Evolutionary conservation across 2,329 filamentous ascomycete species (phyloP).

Genomic region (Neofusicoccum sp.): DNA sequence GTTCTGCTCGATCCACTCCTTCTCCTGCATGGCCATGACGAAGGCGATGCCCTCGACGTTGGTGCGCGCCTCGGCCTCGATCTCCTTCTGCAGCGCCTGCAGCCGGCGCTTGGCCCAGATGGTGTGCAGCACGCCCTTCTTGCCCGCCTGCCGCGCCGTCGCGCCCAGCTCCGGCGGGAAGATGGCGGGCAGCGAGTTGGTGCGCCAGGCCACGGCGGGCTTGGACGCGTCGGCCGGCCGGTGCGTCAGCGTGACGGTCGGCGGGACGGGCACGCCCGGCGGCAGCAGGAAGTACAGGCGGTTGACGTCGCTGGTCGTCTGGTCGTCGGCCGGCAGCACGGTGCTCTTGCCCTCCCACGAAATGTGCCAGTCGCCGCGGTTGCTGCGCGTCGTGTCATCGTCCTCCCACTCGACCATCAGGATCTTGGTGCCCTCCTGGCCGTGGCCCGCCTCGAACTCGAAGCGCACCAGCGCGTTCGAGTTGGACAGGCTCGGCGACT

Average conservation of each 20-base stretch:
- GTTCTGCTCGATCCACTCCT: conserved; percentile 80
- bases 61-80: conserved; percentile 68
- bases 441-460: conserved; percentile 78
- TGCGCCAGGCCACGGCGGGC: conserved; percentile 55
- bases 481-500: conserved; percentile 52
- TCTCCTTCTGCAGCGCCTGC: conserved; percentile 74
- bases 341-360: conserved; percentile 81
- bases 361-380: conserved; percentile 69
- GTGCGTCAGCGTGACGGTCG: conserved; percentile 67
- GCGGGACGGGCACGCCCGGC: conserved; percentile 70
- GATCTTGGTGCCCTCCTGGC: conserved; percentile 85
- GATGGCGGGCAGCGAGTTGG: conserved; percentile 84
- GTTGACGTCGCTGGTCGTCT: conserved; percentile 52
- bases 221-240: conserved; percentile 49
- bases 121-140: conserved; percentile 83
- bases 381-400: conserved; percentile 51
- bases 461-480: conserved; percentile 75
- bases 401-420: conserved; percentile 92
- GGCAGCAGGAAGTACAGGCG: conserved; percentile 82
- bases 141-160: conserved; percentile 66
- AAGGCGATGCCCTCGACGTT: conserved; percentile 83
- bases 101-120: conserved; percentile 87
- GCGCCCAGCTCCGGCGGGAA: conserved; percentile 76
- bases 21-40: conserved; percentile 81
- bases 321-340: conserved; percentile 67